Evolutionary conservation across 345 rosid species (phyloP).

Genomic region (Firmiana major): DNA sequence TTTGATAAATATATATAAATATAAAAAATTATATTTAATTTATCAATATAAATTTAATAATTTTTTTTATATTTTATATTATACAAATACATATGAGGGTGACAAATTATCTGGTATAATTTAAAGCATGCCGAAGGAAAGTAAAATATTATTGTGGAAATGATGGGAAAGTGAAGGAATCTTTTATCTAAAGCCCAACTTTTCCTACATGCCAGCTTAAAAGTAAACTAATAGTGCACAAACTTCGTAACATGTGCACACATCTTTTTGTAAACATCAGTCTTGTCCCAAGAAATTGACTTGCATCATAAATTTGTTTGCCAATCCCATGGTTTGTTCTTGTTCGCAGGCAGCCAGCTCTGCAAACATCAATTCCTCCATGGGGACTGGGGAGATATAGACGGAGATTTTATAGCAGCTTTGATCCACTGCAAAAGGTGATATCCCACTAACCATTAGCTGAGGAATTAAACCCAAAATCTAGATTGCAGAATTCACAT

Average conservation of each 20-base stretch:
- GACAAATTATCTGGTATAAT: no score
- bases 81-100: no score
- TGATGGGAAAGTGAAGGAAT: neutral
- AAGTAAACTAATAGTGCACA: neutral
- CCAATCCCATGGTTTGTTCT: neutral
- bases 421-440: constrained; percentile 18
- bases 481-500: neutral
- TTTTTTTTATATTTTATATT: no score
- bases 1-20: no score
- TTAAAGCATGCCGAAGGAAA: no score
- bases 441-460: constrained; percentile 2
- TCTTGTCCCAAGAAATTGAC: neutral
- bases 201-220: constrained; percentile 12
- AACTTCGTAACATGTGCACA: constrained; percentile 1
- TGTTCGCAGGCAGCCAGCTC: neutral
- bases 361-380: no score
- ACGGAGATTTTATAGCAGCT: constrained; percentile 20
- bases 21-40: no score
- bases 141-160: neutral
- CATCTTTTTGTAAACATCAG: neutral
- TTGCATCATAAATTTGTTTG: neutral
- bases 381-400: neutral
- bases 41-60: no score
- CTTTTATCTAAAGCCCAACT: neutral
- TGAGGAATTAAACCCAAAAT: neutral